Base-by-base conservation (phyloP, 768 basidiomycete species). In the Asterophora lycoperdoides region DNA sequence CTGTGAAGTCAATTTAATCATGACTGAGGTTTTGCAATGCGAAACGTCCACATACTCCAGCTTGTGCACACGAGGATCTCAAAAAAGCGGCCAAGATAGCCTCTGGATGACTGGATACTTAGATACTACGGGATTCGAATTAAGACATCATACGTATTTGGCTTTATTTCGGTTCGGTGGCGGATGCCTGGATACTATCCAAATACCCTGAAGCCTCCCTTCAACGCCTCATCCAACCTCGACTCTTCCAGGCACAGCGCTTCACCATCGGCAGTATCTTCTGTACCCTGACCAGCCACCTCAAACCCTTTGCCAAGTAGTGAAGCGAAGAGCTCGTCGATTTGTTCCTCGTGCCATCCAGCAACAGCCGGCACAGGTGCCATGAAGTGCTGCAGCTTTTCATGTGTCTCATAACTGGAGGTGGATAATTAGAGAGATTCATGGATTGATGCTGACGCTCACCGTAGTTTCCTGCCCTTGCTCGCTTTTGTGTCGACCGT, bases 331-430 rank as follows among this genome's bases (percentile, higher is more conserved):
- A 98, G 68, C 64, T 98, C 95, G 61, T 99, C 94, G 46, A 93
- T 79, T 69, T 98, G 96, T 60, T 93, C 92, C 51, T 97, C 93
- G 55, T 95, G 92, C 96, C 96, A 99, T 47, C 71, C 77, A 23
- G 81, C 82, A 29, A 68, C 64, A 11, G 72, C 63, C 6, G 80
- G 78, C 10, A 93, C 83, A 5, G 95, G 95, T 1, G 93, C 90
- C 87, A 95, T 95, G 64, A 97, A 98, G 66, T 93, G 93, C 65
- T 93, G 90, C 42, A 96, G 72, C 70, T 96, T 98, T 59, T 98
- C 93, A 61, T 98, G 96, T 1, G 90, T 83, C 55, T 95, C 88
- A 64, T 93, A 96, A 47, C 90, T 89, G 62, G 5, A 26, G 1
- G 15, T 39, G 23, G n/a, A 48, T 13, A 23, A 18, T 51, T 28